A percentile compares a stretch with the other conserved stretches of the same genome.
Evolutionary conservation across 768 basidiomycete species (phyloP).

Genomic region (Tephrocybe sp.): DNA sequence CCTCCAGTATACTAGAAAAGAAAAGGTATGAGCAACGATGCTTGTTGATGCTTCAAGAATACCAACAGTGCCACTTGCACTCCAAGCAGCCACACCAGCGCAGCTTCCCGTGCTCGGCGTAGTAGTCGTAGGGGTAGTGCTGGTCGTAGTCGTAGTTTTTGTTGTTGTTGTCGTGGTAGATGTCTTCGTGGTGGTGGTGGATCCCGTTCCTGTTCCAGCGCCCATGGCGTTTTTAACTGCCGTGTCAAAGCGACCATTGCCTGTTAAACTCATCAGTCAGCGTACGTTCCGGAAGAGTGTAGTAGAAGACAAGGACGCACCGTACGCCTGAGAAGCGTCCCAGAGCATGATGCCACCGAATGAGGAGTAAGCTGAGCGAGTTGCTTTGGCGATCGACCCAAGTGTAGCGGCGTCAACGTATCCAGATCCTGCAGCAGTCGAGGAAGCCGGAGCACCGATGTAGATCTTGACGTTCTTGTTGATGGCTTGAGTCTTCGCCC

Average conservation of each 20-base stretch:
- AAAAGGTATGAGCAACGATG: neutral
- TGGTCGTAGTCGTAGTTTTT: neutral
- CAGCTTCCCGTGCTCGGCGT: conserved; percentile 30
- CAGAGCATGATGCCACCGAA: conserved; percentile 53
- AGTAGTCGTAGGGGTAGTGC: conserved; percentile 1
- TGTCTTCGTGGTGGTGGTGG: conserved; percentile 10
- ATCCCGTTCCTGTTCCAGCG: conserved; percentile 5
- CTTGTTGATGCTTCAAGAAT: neutral
- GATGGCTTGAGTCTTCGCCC: conserved; percentile 51
- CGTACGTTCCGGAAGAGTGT: neutral
- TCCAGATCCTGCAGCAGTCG: conserved; percentile 52
- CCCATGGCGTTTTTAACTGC: conserved; percentile 40
- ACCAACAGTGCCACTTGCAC: conserved; percentile 35
- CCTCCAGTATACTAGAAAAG: conserved; percentile 40
- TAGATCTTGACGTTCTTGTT: conserved; percentile 54
- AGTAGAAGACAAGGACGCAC: conserved; percentile 21
- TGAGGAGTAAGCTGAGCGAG: conserved; percentile 45
- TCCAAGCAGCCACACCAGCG: conserved; percentile 41
- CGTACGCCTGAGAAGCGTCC: conserved; percentile 41
- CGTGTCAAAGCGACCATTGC: conserved; percentile 39
- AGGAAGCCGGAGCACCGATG: conserved; percentile 53
- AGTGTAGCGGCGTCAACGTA: conserved; percentile 45
- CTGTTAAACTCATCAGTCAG: conserved; percentile 12
- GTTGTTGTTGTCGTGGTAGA: neutral
- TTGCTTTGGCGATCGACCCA: conserved; percentile 36